Base-by-base conservation (phyloP, 176 grass and related monocot genomes). In the Canna indica region DNA sequence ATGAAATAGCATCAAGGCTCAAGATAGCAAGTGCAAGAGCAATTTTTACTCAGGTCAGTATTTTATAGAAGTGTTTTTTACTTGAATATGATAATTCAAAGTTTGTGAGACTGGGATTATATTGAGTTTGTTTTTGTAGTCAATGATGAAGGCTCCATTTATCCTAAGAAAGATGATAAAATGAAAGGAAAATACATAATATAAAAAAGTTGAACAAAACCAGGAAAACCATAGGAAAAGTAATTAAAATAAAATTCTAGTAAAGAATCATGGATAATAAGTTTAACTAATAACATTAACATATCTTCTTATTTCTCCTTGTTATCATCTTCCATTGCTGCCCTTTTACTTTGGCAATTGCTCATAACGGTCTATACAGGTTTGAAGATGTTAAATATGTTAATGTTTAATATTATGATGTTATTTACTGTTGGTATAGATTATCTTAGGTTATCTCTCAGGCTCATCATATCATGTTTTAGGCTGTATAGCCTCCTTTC, bases 41-140 rank as follows among this genome's bases (percentile, higher is more conserved):
- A 74, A 97, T 92, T 87, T 97, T 97, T 77, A 97, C 93, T 35
- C 93, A 97, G 86, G 93, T 97, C 28, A 70, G 25, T 5, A 69
- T 47, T 47, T 41, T 4, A 6, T 66, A 24, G 12, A 0, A n/a
- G 63, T 2, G 30, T 33, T 18, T 63, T 30, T 63, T 13, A 32
- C 30, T 31, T 60, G 26, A 13, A 30, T 63, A 29, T 17, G 26
- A 33, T 34, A 63, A 63, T 17, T 54, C 22, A 54, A 54, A 6
- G 14, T 33, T 63, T 30, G 32, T 7, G 63, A 41, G 7, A 39
- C 13, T 32, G 18, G 29, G 20, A 4, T 63, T 0, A 7, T 41
- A 20, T 66, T 66, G 20, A 17, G 20, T 38, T 39, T 18, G 16
- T 24, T 66, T 14, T n/a, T 38, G 20, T 3, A 66, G 9, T 38